A percentile compares a stretch with the other conserved stretches of the same genome.
Evolutionary conservation across 208 protist species (phyloP).

Genomic region (Trypanosoma lewisi): DNA sequence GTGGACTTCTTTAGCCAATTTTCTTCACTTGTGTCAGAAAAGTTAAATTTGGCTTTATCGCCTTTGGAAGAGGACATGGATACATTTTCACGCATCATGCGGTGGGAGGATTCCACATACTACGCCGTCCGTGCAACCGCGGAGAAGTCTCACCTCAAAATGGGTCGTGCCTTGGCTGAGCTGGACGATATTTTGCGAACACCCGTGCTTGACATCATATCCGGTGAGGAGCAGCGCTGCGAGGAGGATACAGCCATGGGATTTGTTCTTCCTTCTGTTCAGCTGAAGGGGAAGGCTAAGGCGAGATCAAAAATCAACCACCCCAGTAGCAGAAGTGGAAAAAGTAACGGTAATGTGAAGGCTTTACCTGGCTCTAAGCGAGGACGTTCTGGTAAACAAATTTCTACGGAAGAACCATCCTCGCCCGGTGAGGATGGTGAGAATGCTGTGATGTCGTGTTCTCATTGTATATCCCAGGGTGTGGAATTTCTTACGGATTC

Average conservation of each 20-base stretch:
- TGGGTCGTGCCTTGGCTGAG: constrained; percentile 75
- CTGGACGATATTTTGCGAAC: constrained; percentile 74
- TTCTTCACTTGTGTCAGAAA: constrained; percentile 37
- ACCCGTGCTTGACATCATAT: constrained; percentile 60
- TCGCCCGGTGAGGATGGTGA: not conserved
- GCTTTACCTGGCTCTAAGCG: constrained; percentile 6
- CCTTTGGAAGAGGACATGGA: constrained; percentile 88
- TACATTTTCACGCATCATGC: constrained; percentile 88
- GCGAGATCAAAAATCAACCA: constrained; percentile 11
- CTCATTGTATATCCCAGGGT: constrained; percentile 25
- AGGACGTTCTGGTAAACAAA: constrained; percentile 20
- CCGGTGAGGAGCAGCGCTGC: constrained; percentile 74
- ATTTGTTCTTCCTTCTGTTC: constrained; percentile 32
- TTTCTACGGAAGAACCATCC: not conserved
- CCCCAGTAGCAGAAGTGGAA: constrained; percentile 5
- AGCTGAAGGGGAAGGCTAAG: constrained; percentile 12
- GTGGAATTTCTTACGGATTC: constrained; percentile 50
- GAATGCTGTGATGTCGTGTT: constrained; percentile 2
- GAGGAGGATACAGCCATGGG: constrained; percentile 82
- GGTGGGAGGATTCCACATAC: constrained; percentile 94
- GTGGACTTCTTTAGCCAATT: constrained; percentile 87
- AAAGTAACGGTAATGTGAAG: not conserved
- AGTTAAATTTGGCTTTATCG: constrained; percentile 37
- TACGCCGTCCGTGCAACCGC: constrained; percentile 92
- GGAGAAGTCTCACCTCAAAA: constrained; percentile 95